Evolutionary conservation across 2,329 filamentous ascomycete species (phyloP).

Genomic region (Lecanosticta acicola): DNA sequence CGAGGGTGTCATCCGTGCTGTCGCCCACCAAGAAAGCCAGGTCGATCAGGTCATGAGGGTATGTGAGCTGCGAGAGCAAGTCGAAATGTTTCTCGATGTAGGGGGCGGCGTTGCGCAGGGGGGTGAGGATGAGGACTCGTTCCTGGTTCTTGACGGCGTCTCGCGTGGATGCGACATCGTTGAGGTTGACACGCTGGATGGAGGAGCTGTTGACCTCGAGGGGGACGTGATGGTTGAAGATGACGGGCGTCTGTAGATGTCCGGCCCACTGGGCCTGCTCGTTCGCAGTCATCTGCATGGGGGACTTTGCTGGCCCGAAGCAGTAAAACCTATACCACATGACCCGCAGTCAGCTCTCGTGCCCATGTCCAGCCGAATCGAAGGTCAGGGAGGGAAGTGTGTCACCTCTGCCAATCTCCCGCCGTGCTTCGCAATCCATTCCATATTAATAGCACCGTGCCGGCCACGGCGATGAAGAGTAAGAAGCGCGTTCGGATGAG

Average conservation of each 20-base stretch:
- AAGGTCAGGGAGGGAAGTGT: background rate
- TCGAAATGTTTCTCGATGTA: slow-evolving; percentile 90
- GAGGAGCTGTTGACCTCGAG: slow-evolving; percentile 75
- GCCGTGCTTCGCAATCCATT: slow-evolving; percentile 74
- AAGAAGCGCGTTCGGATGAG: slow-evolving; percentile 74
- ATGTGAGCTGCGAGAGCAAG: slow-evolving; percentile 79
- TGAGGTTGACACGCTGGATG: slow-evolving; percentile 78
- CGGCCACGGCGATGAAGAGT: slow-evolving; percentile 63
- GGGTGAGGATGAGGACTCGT: slow-evolving; percentile 84
- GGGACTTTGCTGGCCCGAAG: slow-evolving; percentile 91
- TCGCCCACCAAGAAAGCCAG: slow-evolving; percentile 92
- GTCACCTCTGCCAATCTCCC: slow-evolving; percentile 85
- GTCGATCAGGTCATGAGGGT: slow-evolving; percentile 93
- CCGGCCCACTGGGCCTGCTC: slow-evolving; percentile 85
- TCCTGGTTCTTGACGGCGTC: slow-evolving; percentile 77
- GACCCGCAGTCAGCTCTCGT: slow-evolving; percentile 23
- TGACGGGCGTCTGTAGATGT: slow-evolving; percentile 83
- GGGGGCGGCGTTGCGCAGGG: slow-evolving; percentile 78
- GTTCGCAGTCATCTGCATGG: slow-evolving; percentile 89
- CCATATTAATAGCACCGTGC: slow-evolving; percentile 77
- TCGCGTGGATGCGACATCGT: slow-evolving; percentile 72
- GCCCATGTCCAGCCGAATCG: background rate
- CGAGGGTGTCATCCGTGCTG: slow-evolving; percentile 82
- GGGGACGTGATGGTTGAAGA: slow-evolving; percentile 92
- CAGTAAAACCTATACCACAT: slow-evolving; percentile 75